Percentiles rank a stretch among this genome's conserved stretches.
phyloP scores from a whole-genome alignment of 352 stramenopile genomes.

The Peronospora belbahrii region DNA sequence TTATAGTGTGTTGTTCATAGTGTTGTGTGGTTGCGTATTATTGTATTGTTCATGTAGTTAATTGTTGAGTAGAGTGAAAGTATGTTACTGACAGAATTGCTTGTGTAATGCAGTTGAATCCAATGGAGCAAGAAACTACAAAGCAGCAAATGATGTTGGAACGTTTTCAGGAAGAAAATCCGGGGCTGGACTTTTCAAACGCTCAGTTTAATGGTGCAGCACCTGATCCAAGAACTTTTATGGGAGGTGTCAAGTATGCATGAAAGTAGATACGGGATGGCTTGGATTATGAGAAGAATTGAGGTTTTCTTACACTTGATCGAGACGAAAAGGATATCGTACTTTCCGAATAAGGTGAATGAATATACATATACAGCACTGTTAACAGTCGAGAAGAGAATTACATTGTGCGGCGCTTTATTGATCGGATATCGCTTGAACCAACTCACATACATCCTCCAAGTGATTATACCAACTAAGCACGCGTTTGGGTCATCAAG shows the following conservation, averaged over 20 bases:
- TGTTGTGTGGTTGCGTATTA: background rate
- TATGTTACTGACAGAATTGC: too few relatives aligned
- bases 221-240: constrained; percentile 94
- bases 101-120: constrained; percentile 62
- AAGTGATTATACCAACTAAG: too few relatives aligned
- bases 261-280: constrained; percentile 22
- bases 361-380: constrained; percentile 11
- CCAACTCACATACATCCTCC: too few relatives aligned
- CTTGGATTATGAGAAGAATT: too few relatives aligned
- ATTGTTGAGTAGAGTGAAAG: too few relatives aligned
- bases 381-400: too few relatives aligned
- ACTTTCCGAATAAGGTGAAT: constrained; percentile 4
- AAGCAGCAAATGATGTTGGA: constrained; percentile 97
- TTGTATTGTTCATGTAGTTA: too few relatives aligned
- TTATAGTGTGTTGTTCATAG: background rate
- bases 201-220: constrained; percentile 95
- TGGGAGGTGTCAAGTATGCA: constrained; percentile 91
- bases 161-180: constrained; percentile 97
- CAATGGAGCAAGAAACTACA: constrained; percentile 87
- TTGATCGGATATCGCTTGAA: background rate
- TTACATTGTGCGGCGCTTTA: constrained; percentile 2
- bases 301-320: too few relatives aligned
- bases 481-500: too few relatives aligned
- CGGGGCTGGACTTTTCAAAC: constrained; percentile 97
- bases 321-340: background rate